These are phyloP conservation scores for Trichoderma sp. DNA, from an alignment of 2,329 filamentous ascomycete genomes.

Conservation along the genomic window DNA sequence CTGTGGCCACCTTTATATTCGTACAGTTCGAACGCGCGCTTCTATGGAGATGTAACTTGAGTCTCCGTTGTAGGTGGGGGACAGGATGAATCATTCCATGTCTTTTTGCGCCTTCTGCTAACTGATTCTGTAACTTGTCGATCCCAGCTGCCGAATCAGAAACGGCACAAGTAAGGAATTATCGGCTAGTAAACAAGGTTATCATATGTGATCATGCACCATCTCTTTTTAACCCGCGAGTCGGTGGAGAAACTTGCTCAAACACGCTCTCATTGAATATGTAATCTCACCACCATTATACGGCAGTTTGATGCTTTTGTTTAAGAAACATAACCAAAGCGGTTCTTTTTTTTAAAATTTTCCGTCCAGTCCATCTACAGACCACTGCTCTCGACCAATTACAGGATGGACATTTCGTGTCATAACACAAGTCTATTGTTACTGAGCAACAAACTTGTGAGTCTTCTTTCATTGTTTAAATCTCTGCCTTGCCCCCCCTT, in stretches of 20 bases:
- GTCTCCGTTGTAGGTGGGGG: not conserved
- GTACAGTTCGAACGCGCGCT: not conserved
- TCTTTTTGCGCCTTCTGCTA: not conserved
- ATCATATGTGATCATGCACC: not conserved
- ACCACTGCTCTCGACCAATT: not conserved
- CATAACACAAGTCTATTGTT: not conserved
- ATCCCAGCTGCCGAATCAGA: not conserved
- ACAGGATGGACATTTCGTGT: not conserved
- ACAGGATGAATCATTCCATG: not conserved
- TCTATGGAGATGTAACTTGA: not conserved
- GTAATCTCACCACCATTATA: not conserved
- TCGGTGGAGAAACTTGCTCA: not conserved
- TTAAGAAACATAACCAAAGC: not conserved
- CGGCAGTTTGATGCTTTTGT: not conserved
- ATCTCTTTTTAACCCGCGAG: not conserved
- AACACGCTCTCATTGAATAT: not conserved
- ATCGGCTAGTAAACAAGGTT: not conserved
- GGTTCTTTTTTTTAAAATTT: not conserved
- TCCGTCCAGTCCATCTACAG: not conserved
- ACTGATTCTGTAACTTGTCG: not conserved
- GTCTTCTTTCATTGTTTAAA: not conserved
- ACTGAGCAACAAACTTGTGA: not conserved
- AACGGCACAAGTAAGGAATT: not conserved
- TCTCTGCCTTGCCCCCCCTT: not conserved
- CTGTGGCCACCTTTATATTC: not conserved